Percentiles rank a stretch among this genome's conserved stretches.
phyloP scores from a whole-genome alignment of 2,329 filamentous ascomycete species.

The Fusarium phyllophilum region DNA sequence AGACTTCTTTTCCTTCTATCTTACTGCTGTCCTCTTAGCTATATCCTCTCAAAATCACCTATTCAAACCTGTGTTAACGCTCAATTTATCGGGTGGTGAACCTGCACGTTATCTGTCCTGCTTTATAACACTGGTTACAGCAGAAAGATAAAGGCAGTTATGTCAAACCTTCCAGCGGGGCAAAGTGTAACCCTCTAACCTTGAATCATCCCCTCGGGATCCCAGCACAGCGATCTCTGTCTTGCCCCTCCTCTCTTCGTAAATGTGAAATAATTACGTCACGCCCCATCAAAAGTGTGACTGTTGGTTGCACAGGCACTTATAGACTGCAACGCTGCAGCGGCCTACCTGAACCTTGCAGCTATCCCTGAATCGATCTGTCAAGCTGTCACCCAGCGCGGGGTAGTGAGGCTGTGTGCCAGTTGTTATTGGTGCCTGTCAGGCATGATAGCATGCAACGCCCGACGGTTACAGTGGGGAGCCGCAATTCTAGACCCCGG shows the following conservation, averaged over 20 bases:
- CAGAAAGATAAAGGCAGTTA: not conserved
- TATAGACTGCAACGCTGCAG: not conserved
- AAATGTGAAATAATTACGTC: not conserved
- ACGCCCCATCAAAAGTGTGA: not conserved
- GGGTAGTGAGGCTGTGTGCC: not conserved
- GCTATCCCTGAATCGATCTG: not conserved
- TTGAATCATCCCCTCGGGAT: not conserved
- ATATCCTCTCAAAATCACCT: too few species aligned
- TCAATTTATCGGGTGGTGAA: too few species aligned
- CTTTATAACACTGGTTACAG: rapidly evolving
- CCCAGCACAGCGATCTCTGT: not conserved
- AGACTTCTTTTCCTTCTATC: not conserved
- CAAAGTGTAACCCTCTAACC: not conserved
- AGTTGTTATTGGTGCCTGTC: not conserved
- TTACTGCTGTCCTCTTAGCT: too few species aligned
- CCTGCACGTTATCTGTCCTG: too few species aligned
- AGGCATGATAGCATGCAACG: not conserved
- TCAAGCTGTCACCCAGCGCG: not conserved
- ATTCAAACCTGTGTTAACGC: too few species aligned
- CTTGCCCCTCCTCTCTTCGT: not conserved
- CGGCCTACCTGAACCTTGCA: not conserved
- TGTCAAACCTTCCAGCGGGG: not conserved
- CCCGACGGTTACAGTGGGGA: not conserved
- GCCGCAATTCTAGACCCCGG: not conserved
- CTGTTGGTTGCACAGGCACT: not conserved